Evolutionary conservation across 1,139 yeast genomes (phyloP), one percentile per base, ranked within the genome.

Genomic region (Diutina mesorugosa): DNA sequence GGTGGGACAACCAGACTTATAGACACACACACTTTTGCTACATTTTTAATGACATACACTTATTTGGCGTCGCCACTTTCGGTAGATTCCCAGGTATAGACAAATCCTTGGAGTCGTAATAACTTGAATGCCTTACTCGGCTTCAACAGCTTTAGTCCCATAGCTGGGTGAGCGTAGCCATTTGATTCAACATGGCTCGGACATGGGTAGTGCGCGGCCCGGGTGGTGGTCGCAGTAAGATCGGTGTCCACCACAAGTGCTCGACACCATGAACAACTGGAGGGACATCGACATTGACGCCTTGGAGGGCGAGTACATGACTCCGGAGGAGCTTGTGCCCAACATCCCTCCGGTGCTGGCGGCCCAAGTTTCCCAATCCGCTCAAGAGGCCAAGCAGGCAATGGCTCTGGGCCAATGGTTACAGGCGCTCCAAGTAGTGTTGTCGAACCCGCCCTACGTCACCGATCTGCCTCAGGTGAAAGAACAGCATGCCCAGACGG

Each of bases 211-310:
- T 35, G 41, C 41, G 41, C 41, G 41, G 14, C 41, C 41, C 41
- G 41, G n/a, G 41, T 35, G 2, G 41, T 6, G 6, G 21, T 16
- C 18, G 26, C 47, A 9, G 26, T 18, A 8, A 16, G 26, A 45
- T 45, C 21, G 47, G 47, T 45, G 26, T 18, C 8, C 26, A 45
- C 47, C 47, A 45, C 26, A n/a, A 45, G 26, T 45, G 47, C 16
- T 45, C 26, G 26, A 21, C 28, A 62, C 57, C 58, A 72, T 72
- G 76, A 75, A 71, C 59, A 76, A 77, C 66, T 72, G 81, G 81
- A 79, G 99, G 79, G 83, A 91, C 78, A 88, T 91, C 64, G 97
- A 93, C 68, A 84, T 93, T 58, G 98, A 93, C 70, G 89, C 90
- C 29, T 83, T 84, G 64, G 97, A 91, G 66, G 97, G 90, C 57